Base-by-base conservation (phyloP, 179 eudicot genomes). In the Monotropa hypopitys region DNA sequence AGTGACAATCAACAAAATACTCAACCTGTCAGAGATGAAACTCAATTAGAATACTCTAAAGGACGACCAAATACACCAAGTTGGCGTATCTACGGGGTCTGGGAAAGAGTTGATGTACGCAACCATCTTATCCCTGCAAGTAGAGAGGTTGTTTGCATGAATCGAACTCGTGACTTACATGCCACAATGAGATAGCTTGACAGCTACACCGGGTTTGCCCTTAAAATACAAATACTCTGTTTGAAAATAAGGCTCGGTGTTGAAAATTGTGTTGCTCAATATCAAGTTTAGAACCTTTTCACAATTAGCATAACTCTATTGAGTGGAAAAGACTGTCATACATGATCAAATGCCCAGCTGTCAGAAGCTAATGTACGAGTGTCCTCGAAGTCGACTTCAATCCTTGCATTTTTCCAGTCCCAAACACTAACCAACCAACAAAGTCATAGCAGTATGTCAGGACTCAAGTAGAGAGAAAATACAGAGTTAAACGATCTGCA, bases 1-100 rank as follows among this genome's bases (percentile, higher is more conserved):
- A 85, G 78, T 91, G 90, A 78, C 98, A 96, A 81, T 96, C 98
- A 16, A 96, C 89, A 82, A 96, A 93, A 86, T 93, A 96, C 86
- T 96, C 98, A 76, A 96, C 87, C 99, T 96, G 91, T 81, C 66
- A 81, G 76, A 56, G 74, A 26, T n/a, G 12, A 57, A 23, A 13
- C 32, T 50, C 62, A 13, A 57, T 62, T 40, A 73, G 42, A 73
- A 72, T 61, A 21, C n/a, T n/a, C n/a, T n/a, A n/a, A n/a, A n/a
- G n/a, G n/a, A n/a, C n/a, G n/a, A n/a, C n/a, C n/a, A n/a, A n/a
- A n/a, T n/a, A n/a, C n/a, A n/a, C n/a, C n/a, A n/a, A n/a, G n/a
- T n/a, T n/a, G n/a, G n/a, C n/a, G n/a, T n/a, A n/a, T n/a, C n/a
- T n/a, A n/a, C n/a, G n/a, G n/a, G n/a, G n/a, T n/a, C n/a, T n/a